Evolutionary conservation across 2,329 filamentous ascomycete species (phyloP).

Genomic region (Phyllosticta citrichinensis): DNA sequence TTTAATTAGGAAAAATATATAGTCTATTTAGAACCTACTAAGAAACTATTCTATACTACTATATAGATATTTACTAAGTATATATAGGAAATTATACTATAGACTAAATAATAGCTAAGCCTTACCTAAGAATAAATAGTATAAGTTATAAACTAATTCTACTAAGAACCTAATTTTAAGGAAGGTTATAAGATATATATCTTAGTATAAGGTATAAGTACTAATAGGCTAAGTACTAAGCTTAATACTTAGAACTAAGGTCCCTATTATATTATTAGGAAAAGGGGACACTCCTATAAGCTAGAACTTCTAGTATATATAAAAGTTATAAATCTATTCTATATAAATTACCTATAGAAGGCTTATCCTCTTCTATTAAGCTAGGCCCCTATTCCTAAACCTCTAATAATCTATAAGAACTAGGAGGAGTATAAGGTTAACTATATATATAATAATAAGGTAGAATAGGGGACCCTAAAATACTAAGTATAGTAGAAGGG

Average conservation of each 20-base stretch:
- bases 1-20: background rate
- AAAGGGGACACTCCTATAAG: background rate
- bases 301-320: background rate
- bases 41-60: background rate
- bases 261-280: background rate
- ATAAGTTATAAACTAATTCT: background rate
- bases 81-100: background rate
- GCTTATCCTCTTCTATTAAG: background rate
- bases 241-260: background rate
- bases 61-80: background rate
- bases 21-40: background rate
- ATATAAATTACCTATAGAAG: background rate
- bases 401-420: background rate
- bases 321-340: background rate
- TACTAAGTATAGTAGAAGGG: background rate
- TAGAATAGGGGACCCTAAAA: background rate
- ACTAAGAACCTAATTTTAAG: background rate
- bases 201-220: background rate
- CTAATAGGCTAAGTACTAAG: background rate
- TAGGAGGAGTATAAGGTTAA: background rate
- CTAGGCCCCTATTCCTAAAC: background rate
- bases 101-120: background rate
- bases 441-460: background rate
- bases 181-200: background rate
- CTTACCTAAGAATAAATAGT: too few species aligned